phyloP scores from a whole-genome alignment of 2,329 filamentous ascomycete genomes.

The Neonectria hederae region DNA sequence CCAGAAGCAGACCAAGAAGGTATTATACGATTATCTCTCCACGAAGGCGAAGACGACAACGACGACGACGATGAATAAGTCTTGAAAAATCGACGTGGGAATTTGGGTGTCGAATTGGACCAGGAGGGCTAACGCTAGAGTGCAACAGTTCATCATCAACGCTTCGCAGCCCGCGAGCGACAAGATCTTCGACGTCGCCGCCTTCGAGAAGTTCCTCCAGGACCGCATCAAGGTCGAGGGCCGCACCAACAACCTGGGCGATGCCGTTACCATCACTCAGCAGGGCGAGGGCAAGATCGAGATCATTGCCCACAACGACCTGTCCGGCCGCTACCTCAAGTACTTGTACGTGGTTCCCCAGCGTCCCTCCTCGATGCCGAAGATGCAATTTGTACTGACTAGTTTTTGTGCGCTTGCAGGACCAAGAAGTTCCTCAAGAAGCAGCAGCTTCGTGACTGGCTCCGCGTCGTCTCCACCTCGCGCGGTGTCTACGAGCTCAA shows the following conservation, averaged over 20 bases:
- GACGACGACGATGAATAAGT: not conserved
- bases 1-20: constrained; percentile 90
- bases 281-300: constrained; percentile 97
- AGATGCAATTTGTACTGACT: constrained; percentile 10
- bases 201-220: constrained; percentile 99
- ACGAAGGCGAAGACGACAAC: constrained; percentile 10
- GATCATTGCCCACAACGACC: constrained; percentile 96
- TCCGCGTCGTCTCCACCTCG: constrained; percentile 96
- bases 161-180: constrained; percentile 97
- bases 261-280: constrained; percentile 89
- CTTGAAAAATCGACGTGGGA: constrained; percentile 3
- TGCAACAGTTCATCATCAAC: constrained; percentile 93
- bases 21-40: constrained; percentile 50
- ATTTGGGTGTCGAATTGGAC: not conserved
- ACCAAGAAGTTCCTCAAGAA: constrained; percentile 99
- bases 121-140: constrained; percentile 25
- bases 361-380: not conserved
- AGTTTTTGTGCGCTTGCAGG: constrained; percentile 54
- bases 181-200: constrained; percentile 99
- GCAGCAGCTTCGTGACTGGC: constrained; percentile 99
- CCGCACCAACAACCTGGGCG: constrained; percentile 97
- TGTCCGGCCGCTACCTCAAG: constrained; percentile 99
- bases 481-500: constrained; percentile 99
- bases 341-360: constrained; percentile 79
- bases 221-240: constrained; percentile 99